Base-by-base conservation (phyloP, 495 filamentous ascomycete species). In the Extremus antarcticus region DNA sequence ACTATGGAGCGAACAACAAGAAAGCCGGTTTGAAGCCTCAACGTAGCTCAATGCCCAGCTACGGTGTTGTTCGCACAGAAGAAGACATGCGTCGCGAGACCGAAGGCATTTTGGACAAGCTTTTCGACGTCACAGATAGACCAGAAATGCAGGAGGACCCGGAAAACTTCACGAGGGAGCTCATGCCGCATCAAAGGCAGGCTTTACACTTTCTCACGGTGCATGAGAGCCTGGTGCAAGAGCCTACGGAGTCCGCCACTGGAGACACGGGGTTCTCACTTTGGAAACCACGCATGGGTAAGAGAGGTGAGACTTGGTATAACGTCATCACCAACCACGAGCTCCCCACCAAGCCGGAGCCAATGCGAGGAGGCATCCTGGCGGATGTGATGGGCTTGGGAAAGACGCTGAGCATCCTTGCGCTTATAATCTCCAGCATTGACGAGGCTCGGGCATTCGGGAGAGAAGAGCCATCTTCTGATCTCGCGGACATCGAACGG, bases 341-440 rank as follows among this genome's bases (percentile, higher is more conserved):
- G 23, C 68, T 80, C 53, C 69, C 72, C 16, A 57, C 78, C n/a
- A 78, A 79, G 59, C 91, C 92, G 0, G 72, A 78, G 0, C 80
- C 89, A 55, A 76, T 80, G 0, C 72, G 84, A 0, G 92, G 92
- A 9, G 92, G 92, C n/a, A 85, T 98, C 25, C 73, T 98, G 20
- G 92, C 92, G 7, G 92, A 98, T 65, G 89, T 95, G 85, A 98
- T 98, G 92, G 92, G 92, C 38, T 71, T 98, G 16, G 92, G 92
- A 4, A 98, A 98, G 66, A 96, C 92, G 0, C 70, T 98, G 46
- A 94, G 86, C 64, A 85, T 95, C 25, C 73, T 98, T 4, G 85
- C 89, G 2, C 74, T 97, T 21, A 68, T 91, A 16, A 71, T 81
- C 1, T 75, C 73, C 17, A 84, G 87, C 0, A 69, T 85, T 2